Conservation (phyloP, 352 stramenopile species). For the Peronospora tabacina region DNA sequence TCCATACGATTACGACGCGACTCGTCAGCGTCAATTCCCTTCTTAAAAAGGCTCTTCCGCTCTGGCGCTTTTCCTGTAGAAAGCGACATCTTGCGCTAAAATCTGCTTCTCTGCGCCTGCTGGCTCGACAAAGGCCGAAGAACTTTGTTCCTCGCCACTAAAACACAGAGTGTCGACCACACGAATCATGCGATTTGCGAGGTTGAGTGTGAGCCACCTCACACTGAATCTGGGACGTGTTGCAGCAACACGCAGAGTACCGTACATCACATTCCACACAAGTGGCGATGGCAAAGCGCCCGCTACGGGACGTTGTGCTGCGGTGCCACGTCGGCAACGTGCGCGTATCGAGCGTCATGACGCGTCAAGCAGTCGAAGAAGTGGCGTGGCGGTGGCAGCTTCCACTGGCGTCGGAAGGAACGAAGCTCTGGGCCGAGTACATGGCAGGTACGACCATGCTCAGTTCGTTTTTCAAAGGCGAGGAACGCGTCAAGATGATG, state of each 20-base stretch:
- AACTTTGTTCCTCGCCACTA: constrained; percentile 28
- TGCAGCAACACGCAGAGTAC: no score
- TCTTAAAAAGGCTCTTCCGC: constrained; percentile 74
- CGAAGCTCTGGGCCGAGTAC: constrained; percentile 79
- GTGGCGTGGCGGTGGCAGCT: constrained; percentile 52
- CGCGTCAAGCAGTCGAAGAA: constrained; percentile 47
- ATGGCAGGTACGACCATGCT: constrained; percentile 81
- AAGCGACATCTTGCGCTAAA: constrained; percentile 51
- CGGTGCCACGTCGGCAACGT: constrained; percentile 76
- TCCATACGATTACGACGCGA: constrained; percentile 64
- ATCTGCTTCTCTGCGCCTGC: constrained; percentile 24
- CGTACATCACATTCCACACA: neutral
- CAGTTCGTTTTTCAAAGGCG: constrained; percentile 82
- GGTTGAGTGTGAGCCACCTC: no score
- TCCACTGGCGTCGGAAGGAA: constrained; percentile 31
- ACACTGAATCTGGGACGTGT: no score
- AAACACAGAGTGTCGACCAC: constrained; percentile 23
- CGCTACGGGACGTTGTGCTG: constrained; percentile 57
- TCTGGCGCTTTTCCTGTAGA: constrained; percentile 56
- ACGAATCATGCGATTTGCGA: constrained; percentile 2
- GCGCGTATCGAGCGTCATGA: constrained; percentile 69
- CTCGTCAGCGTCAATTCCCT: constrained; percentile 71
- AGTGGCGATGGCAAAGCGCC: constrained; percentile 40
- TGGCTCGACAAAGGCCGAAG: no score
- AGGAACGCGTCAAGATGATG: constrained; percentile 76